These are phyloP conservation scores for Fusarium torulosum DNA, from an alignment of 2,329 filamentous ascomycete genomes.

Conservation along the genomic window DNA sequence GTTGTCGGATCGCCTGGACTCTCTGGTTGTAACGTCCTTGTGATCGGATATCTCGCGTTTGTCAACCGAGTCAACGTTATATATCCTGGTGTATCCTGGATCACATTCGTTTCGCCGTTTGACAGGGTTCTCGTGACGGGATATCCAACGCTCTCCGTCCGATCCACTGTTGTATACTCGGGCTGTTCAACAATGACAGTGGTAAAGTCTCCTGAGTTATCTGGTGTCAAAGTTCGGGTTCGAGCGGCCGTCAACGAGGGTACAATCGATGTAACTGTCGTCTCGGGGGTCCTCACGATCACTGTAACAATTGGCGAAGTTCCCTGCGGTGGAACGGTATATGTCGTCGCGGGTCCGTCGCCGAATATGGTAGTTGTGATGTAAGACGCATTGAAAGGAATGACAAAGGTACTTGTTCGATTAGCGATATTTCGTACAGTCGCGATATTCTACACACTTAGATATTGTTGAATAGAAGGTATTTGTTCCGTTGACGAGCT, in stretches of 20 bases:
- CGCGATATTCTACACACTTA: neutral
- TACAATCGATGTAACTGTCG: constrained; percentile 6
- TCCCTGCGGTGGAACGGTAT: constrained; percentile 3
- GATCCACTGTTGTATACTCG: neutral
- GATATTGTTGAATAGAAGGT: constrained; percentile 18
- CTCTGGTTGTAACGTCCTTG: neutral
- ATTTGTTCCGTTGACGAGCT: constrained; percentile 12
- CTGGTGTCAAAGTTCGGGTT: constrained; percentile 11
- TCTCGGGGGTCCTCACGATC: neutral
- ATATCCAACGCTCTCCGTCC: neutral
- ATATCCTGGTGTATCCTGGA: neutral
- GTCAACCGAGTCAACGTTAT: neutral
- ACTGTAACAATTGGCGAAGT: constrained; percentile 15
- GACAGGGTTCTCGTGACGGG: neutral
- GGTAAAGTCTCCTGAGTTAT: neutral
- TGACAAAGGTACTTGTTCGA: neutral
- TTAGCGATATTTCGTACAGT: neutral
- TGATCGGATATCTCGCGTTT: neutral
- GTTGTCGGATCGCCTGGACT: neutral
- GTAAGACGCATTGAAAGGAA: constrained; percentile 7
- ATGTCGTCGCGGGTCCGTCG: neutral
- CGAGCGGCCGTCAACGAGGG: neutral
- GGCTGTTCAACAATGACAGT: constrained; percentile 14
- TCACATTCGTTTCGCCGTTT: neutral
- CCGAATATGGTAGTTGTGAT: neutral